Evolutionary conservation across 768 basidiomycete species (phyloP).

Genomic region (Leccinum variicolor): DNA sequence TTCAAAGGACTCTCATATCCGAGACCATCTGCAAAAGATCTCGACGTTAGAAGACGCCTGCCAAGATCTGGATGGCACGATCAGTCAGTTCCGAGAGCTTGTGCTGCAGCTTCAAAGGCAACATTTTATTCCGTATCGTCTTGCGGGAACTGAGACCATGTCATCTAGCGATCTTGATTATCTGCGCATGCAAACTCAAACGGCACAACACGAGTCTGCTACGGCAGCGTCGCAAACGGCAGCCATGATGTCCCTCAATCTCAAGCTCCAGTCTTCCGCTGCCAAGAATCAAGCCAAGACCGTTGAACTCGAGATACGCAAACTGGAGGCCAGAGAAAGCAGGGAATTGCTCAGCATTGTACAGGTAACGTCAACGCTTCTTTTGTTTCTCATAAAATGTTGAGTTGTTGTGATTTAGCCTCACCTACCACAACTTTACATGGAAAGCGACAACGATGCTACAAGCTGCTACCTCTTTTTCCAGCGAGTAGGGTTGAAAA

Average conservation of each 20-base stretch:
- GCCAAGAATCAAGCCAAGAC: constrained; percentile 86
- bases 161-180: constrained; percentile 75
- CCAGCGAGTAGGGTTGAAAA: constrained; percentile 81
- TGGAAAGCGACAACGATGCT: constrained; percentile 86
- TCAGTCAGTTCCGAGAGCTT: constrained; percentile 89
- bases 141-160: constrained; percentile 5
- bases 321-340: constrained; percentile 80
- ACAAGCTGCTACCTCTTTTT: constrained; percentile 92
- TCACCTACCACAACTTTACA: constrained; percentile 87
- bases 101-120: constrained; percentile 82
- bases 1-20: constrained; percentile 64
- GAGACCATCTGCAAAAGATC: constrained; percentile 63
- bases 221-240: constrained; percentile 86
- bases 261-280: constrained; percentile 89
- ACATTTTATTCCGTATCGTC: constrained; percentile 7
- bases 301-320: constrained; percentile 86
- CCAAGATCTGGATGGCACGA: constrained; percentile 84
- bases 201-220: constrained; percentile 78
- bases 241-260: constrained; percentile 90
- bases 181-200: constrained; percentile 81
- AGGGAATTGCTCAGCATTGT: constrained; percentile 78
- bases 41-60: constrained; percentile 74
- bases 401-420: constrained; percentile 45
- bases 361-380: constrained; percentile 47
- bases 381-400: neutral